A percentile compares a stretch with the other conserved stretches of the same genome.
Conservation (phyloP, 2,329 filamentous ascomycete genomes). For the Nannizziopsis arthrosporioides region DNA sequence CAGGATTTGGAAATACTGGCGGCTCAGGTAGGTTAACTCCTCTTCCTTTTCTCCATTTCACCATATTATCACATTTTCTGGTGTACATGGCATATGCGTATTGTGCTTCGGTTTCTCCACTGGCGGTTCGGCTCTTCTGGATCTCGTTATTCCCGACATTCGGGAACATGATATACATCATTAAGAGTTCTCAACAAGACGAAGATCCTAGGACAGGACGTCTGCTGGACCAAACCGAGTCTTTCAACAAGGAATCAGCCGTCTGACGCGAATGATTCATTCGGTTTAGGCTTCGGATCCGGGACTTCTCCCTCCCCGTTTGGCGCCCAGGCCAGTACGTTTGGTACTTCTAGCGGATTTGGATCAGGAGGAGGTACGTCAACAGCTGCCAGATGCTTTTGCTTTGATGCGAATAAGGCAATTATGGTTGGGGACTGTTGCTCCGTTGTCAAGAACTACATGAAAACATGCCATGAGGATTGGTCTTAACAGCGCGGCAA, state of each 20-base stretch:
- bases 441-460: not conserved
- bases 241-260: slow-evolving; percentile 6
- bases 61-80: not conserved
- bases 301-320: slow-evolving; percentile 28
- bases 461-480: not conserved
- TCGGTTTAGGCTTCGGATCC: slow-evolving; percentile 28
- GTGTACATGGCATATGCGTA: not conserved
- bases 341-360: slow-evolving; percentile 19
- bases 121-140: slow-evolving; percentile 4
- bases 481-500: no score
- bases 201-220: slow-evolving; percentile 1
- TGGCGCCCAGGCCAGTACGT: slow-evolving; percentile 22
- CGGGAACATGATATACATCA: not conserved
- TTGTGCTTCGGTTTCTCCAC: slow-evolving; percentile 6
- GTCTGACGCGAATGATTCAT: slow-evolving; percentile 14
- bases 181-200: not conserved
- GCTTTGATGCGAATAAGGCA: slow-evolving; percentile 1
- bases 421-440: not conserved
- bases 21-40: slow-evolving; percentile 14
- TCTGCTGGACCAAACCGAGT: not conserved
- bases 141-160: slow-evolving; percentile 7
- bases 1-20: slow-evolving; percentile 10
- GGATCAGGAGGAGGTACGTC: slow-evolving; percentile 24
- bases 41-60: slow-evolving; percentile 8
- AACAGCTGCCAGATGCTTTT: slow-evolving; percentile 1